Conservation (phyloP, 2,329 filamentous ascomycete species). For the Colletotrichum destructivum region DNA sequence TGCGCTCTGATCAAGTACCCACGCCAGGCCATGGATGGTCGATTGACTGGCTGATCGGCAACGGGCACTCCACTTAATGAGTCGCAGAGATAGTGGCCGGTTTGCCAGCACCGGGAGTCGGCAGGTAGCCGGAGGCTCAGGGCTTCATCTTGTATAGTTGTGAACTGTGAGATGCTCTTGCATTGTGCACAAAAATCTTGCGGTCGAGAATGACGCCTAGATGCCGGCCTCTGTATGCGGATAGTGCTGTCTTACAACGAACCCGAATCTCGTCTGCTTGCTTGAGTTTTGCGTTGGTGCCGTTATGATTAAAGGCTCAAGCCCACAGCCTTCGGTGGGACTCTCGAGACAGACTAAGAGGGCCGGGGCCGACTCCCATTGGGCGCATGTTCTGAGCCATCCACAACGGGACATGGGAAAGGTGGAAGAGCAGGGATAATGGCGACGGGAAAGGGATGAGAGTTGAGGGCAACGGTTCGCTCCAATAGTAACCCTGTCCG, state of each 20-base stretch:
- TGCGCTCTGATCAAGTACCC: not conserved
- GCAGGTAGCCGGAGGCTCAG: not conserved
- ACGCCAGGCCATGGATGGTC: not conserved
- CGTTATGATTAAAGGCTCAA: conserved; percentile 41
- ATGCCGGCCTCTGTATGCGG: not conserved
- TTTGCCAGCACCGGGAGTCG: conserved; percentile 11
- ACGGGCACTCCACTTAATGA: conserved; percentile 18
- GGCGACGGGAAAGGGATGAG: conserved; percentile 26
- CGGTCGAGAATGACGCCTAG: not conserved
- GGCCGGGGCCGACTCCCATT: conserved; percentile 29
- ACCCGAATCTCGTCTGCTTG: conserved; percentile 21
- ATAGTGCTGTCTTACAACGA: not conserved
- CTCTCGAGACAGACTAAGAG: conserved; percentile 40
- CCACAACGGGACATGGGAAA: conserved; percentile 32
- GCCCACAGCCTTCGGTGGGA: conserved; percentile 20
- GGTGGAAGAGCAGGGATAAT: conserved; percentile 28
- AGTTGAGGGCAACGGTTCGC: conserved; percentile 14
- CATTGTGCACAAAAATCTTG: not conserved
- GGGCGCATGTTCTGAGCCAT: conserved; percentile 22
- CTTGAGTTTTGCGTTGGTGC: conserved; percentile 19
- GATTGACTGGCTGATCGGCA: conserved; percentile 18
- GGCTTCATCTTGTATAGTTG: not conserved
- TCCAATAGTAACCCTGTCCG: conserved; percentile 16
- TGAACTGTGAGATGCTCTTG: not conserved
- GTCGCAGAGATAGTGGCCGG: conserved; percentile 19